Base-by-base conservation (phyloP, 2,329 filamentous ascomycete species). In the Fusarium chuoi region DNA sequence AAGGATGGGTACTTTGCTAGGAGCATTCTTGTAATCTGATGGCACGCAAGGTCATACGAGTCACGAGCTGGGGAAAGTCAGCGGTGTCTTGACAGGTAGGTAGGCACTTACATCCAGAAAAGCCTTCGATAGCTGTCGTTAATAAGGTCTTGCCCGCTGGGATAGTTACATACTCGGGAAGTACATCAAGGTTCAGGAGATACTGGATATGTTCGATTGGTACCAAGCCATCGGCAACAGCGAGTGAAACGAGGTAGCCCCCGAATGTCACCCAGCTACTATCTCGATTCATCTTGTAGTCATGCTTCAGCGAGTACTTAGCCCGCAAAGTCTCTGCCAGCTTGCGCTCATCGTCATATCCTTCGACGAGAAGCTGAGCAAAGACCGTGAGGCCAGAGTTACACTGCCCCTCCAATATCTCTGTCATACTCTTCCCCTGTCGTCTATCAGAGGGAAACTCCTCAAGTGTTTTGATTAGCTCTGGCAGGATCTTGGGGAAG, bases 51-150 rank as follows among this genome's bases (percentile, higher is more conserved):
- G 22, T 63, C 61, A 28, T 58, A 59, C 3, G n/a, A 48, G 3
- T 48, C 38, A 0, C 42, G 52, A 26, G 52, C 51, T 58, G 13
- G 22, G 22, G 1, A 14, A 17, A 1, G 38, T 57, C 15, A 60
- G 46, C 0, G 2, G 11, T 33, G 11, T n/a, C 22, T 10, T 13
- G 2, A 6, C 0, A 18, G 18, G 22, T 10, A 10, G 0, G 3
- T 7, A 3, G 0, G 1, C 4, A 63, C 52, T 24, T 42, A 58
- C 42, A 58, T 15, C 60, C 60, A 8, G 42, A 35, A n/a, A 59
- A 59, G 0, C 44, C 38, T 6, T 24, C 36, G 9, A 59, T 20
- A 1, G 61, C 54, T 18, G 18, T 38, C 0, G 4, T 5, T 6
- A 64, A 9, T 2, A 64, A n/a, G 2, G 54, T 64, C 22, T 28